Percentiles rank a stretch among this genome's conserved stretches.
phyloP scores from a whole-genome alignment of 2,329 filamentous ascomycete genomes.

The Meredithiella fracta region DNA sequence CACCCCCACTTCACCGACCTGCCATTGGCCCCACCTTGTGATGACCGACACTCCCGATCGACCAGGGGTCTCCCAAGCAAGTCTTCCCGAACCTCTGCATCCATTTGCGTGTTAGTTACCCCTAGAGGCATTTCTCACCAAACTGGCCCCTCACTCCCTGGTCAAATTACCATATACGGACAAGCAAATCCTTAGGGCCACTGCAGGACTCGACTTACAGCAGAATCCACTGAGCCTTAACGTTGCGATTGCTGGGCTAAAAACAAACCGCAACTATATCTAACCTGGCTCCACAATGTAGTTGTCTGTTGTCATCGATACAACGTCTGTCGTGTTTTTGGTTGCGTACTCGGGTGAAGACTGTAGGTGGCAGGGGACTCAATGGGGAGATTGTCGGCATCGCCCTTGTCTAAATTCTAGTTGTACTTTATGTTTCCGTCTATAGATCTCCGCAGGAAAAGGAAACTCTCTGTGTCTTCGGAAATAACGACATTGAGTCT shows the following conservation, averaged over 20 bases:
- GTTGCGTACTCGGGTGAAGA: too few relatives aligned
- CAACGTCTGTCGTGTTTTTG: not conserved
- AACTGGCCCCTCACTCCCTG: not conserved
- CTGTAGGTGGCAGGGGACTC: not conserved
- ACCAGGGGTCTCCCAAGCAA: not conserved
- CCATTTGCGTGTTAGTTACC: slow-evolving; percentile 1
- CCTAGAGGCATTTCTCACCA: not conserved
- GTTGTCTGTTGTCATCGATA: slow-evolving; percentile 1
- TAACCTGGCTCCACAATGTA: not conserved
- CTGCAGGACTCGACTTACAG: too few relatives aligned
- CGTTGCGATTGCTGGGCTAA: too few relatives aligned
- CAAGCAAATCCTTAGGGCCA: not conserved
- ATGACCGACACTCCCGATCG: too few relatives aligned
- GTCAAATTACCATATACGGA: not conserved
- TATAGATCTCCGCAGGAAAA: not conserved
- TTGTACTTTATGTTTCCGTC: too few relatives aligned
- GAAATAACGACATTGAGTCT: not conserved
- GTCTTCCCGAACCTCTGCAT: not conserved
- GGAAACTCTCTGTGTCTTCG: not conserved
- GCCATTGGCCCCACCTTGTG: too few relatives aligned
- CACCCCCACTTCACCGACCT: too few relatives aligned
- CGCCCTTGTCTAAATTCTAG: too few relatives aligned
- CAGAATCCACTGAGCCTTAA: too few relatives aligned
- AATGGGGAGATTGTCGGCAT: not conserved
- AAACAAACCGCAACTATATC: too few relatives aligned